Evolutionary conservation across 352 stramenopile genomes (phyloP), one percentile per base, ranked within the genome.

Genomic region (Pythium insidiosum): DNA sequence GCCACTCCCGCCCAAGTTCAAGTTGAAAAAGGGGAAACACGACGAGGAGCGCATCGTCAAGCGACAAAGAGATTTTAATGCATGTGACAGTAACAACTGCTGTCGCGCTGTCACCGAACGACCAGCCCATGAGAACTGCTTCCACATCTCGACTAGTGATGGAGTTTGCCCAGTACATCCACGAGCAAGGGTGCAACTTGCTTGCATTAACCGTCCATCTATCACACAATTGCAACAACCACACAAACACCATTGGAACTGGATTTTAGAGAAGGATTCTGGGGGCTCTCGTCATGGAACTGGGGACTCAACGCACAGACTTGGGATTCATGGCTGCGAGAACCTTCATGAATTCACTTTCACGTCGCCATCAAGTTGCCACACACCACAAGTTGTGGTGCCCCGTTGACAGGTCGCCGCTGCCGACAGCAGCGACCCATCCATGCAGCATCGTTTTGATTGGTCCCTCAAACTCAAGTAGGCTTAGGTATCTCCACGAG

Each of bases 1-100:
- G n/a, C n/a, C n/a, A n/a, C n/a, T n/a, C n/a, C n/a, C 36, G 28
- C 49, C 50, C 42, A 51, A 51, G 43, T 51, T 58, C 43, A 51
- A 58, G 43, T 51, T 58, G 42, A 26, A 51, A 47, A 52, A 52
- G 15, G 28, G 28, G 28, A 15, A 33, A 15, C 28, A 9, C 28
- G 15, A 33, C 28, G 9, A 33, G 28, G 15, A 9, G 9, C 15
- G 9, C 15, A 33, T 33, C 28, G 28, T 15, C 28, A 33, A 33
- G 28, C 9, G 28, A 9, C 9, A 33, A 13, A 15, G 9, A 13
- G 28, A 9, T 33, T 15, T 15, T 33, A 9, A 15, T 33, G 9
- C 9, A 13, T 33, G 9, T 9, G 28, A 15, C 9, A 15, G 28
- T 15, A 33, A 33, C 28, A 9, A 15, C 28, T 33, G 9, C 9